phyloP scores from a whole-genome alignment of 306 rosid genomes.

The Fragaria iinumae region DNA sequence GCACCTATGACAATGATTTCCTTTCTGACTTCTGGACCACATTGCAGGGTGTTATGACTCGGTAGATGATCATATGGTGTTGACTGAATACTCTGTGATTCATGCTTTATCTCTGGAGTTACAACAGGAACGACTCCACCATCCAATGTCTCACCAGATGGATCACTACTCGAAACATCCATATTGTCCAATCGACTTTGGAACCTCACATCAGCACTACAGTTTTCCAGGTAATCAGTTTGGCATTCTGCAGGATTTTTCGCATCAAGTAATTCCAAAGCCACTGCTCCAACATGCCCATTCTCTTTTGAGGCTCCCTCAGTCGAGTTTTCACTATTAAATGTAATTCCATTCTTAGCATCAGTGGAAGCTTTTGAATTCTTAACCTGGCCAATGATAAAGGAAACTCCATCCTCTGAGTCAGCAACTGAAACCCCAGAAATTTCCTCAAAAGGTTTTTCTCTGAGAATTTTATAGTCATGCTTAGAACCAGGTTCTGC shows the following conservation, averaged over 20 bases:
- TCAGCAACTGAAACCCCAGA: constrained; percentile 70
- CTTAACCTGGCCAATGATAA: constrained; percentile 69
- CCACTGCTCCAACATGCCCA: constrained; percentile 21
- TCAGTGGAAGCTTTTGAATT: constrained; percentile 44
- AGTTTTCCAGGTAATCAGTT: constrained; percentile 29
- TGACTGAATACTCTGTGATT: constrained; percentile 35
- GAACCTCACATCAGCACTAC: constrained; percentile 34
- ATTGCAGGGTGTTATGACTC: constrained; percentile 31
- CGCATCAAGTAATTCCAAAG: constrained; percentile 30
- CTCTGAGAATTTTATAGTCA: constrained; percentile 60
- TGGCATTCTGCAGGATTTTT: constrained; percentile 39
- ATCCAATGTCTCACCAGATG: constrained; percentile 37
- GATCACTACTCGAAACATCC: constrained; percentile 38
- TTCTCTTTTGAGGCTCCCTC: constrained; percentile 42
- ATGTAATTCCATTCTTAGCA: constrained; percentile 32
- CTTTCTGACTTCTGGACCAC: constrained; percentile 52
- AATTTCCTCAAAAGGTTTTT: constrained; percentile 53
- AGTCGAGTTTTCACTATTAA: constrained; percentile 30
- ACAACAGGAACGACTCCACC: constrained; percentile 33
- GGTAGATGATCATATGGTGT: constrained; percentile 37
- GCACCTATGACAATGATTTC: constrained; percentile 86
- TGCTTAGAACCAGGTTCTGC: constrained; percentile 47
- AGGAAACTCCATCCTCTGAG: constrained; percentile 94
- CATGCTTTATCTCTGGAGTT: constrained; percentile 40
- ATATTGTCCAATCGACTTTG: constrained; percentile 27